phyloP scores from a whole-genome alignment of 345 rosid genomes.

The Lumnitzera littorea region DNA sequence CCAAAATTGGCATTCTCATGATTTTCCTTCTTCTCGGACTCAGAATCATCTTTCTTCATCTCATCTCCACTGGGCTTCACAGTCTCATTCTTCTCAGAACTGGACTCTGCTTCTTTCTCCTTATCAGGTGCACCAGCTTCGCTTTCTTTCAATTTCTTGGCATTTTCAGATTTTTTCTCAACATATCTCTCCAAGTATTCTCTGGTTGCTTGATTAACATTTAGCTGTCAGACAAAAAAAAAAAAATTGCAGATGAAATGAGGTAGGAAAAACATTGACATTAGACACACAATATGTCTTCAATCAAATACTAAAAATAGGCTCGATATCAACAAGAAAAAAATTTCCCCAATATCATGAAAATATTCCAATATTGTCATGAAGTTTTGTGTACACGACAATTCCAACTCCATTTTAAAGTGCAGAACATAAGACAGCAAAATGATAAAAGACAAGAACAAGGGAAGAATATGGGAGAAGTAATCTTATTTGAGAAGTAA shows the following conservation, averaged over 20 bases:
- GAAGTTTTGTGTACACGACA: too few species aligned
- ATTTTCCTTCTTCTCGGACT: conserved; percentile 44
- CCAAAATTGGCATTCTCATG: conserved; percentile 60
- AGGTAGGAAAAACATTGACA: neutral
- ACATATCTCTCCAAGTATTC: conserved; percentile 78
- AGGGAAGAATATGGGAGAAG: too few species aligned
- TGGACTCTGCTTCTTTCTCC: conserved; percentile 31
- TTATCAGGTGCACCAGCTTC: conserved; percentile 34
- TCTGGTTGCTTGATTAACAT: conserved; percentile 85
- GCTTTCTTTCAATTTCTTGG: conserved; percentile 53
- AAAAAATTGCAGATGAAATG: conserved; percentile 7
- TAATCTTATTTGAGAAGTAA: too few species aligned
- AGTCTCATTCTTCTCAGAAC: conserved; percentile 36
- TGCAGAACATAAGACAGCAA: too few species aligned
- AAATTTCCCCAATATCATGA: too few species aligned
- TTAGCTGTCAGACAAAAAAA: conserved; percentile 41
- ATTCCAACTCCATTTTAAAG: too few species aligned
- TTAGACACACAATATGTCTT: too few species aligned
- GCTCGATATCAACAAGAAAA: too few species aligned
- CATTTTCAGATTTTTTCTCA: conserved; percentile 63
- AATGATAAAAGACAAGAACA: too few species aligned
- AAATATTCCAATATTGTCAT: too few species aligned
- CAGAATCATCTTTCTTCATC: conserved; percentile 42
- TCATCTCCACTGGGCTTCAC: conserved; percentile 24
- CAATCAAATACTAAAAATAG: too few species aligned